Evolutionary conservation across 805 yeast genomes (phyloP).

Genomic region (Metschnikowia peoriensis): DNA sequence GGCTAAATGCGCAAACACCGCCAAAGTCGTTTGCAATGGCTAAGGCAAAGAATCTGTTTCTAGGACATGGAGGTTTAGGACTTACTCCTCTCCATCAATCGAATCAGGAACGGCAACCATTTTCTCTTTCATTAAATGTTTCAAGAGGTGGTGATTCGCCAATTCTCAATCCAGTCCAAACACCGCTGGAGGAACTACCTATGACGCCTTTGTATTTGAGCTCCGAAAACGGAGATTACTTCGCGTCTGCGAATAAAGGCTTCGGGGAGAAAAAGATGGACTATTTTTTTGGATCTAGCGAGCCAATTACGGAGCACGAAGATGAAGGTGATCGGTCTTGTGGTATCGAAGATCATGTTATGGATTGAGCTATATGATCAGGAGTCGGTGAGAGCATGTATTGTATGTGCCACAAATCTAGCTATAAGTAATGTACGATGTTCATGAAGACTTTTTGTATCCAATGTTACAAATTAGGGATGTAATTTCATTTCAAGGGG

Average conservation of each 20-base stretch:
- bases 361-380: not conserved
- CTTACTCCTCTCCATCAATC: not conserved
- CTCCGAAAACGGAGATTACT: slow-evolving; percentile 13
- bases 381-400: not conserved
- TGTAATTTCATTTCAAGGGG: not conserved
- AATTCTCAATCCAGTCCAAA: slow-evolving; percentile 38
- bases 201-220: slow-evolving; percentile 40
- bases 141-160: slow-evolving; percentile 29
- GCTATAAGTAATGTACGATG: not conserved
- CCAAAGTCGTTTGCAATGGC: slow-evolving; percentile 34
- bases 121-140: slow-evolving; percentile 1
- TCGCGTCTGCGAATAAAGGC: slow-evolving; percentile 8
- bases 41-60: slow-evolving; percentile 18
- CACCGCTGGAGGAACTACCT: slow-evolving; percentile 42
- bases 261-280: slow-evolving; percentile 4
- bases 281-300: slow-evolving; percentile 5
- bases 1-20: slow-evolving; percentile 53
- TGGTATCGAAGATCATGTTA: not conserved
- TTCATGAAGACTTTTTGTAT: not conserved
- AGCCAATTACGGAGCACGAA: not conserved
- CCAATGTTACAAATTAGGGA: too few relatives aligned
- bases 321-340: not conserved
- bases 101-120: not conserved
- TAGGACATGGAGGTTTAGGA: slow-evolving; percentile 3
- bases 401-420: not conserved